phyloP scores from a whole-genome alignment of 2,329 filamentous ascomycete species.

The Talaromyces sp. region DNA sequence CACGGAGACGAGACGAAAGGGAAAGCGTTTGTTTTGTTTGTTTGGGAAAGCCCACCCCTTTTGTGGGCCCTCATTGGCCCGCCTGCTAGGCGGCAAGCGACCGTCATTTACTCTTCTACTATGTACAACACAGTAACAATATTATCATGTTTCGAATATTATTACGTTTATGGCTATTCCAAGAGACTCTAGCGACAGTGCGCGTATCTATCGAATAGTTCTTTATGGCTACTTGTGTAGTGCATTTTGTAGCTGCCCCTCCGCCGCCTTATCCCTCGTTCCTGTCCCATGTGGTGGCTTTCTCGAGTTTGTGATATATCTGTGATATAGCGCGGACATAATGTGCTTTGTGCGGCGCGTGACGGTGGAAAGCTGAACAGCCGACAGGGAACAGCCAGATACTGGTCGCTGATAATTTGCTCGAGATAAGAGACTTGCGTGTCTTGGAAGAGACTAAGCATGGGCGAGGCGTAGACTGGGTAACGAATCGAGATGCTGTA shows the following conservation, averaged over 20 bases:
- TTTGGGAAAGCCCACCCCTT: slow-evolving; percentile 3
- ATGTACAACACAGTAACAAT: no score
- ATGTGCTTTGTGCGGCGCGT: slow-evolving; percentile 2
- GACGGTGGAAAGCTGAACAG: slow-evolving; percentile 2
- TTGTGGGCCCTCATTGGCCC: slow-evolving; percentile 14
- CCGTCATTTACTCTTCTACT: not conserved
- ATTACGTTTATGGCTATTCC: not conserved
- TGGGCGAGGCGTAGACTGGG: not conserved
- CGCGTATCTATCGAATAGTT: not conserved
- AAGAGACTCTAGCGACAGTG: not conserved
- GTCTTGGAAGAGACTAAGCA: not conserved
- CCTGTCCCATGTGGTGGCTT: not conserved
- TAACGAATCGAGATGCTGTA: not conserved
- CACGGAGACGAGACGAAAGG: not conserved
- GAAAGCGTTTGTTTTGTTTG: slow-evolving; percentile 15
- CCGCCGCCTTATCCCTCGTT: not conserved
- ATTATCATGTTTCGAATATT: not conserved
- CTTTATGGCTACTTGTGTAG: not conserved
- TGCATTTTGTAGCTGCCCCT: not conserved
- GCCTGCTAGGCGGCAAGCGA: slow-evolving; percentile 16
- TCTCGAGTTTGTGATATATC: slow-evolving; percentile 1
- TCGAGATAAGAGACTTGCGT: slow-evolving; percentile 2
- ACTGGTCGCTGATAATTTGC: slow-evolving; percentile 1
- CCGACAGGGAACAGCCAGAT: not conserved
- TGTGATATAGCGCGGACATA: not conserved